These are phyloP conservation scores for Achaetomium macrosporum DNA, from an alignment of 2,329 filamentous ascomycete species.

Conservation along the genomic window DNA sequence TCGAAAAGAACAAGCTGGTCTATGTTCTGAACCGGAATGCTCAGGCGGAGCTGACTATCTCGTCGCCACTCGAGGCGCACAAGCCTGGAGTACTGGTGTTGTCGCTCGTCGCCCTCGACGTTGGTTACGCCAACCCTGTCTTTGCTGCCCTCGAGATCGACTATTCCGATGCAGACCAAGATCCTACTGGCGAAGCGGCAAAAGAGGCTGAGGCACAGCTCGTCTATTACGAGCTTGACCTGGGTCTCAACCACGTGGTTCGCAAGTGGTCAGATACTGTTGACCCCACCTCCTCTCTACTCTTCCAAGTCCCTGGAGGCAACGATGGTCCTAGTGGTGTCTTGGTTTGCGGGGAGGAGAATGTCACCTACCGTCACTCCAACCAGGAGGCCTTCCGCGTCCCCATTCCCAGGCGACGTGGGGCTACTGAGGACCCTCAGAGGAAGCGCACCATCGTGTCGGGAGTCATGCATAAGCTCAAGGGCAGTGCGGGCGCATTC, in stretches of 20 bases:
- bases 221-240: constrained; percentile 95
- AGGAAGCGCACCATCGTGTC: constrained; percentile 81
- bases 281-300: constrained; percentile 77
- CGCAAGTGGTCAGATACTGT: constrained; percentile 94
- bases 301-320: constrained; percentile 94
- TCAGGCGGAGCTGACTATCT: constrained; percentile 92
- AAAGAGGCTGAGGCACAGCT: constrained; percentile 81
- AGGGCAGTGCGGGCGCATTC: constrained; percentile 74
- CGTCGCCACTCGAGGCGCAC: constrained; percentile 92
- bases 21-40: constrained; percentile 96
- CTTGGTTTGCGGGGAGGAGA: constrained; percentile 89
- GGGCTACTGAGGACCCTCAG: constrained; percentile 85
- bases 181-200: constrained; percentile 76
- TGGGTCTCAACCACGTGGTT: constrained; percentile 95
- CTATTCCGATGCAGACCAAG: constrained; percentile 85
- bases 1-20: constrained; percentile 99
- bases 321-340: constrained; percentile 92
- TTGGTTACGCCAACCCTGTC: constrained; percentile 93
- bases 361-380: constrained; percentile 93
- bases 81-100: constrained; percentile 88
- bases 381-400: constrained; percentile 87
- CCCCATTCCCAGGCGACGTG: constrained; percentile 78
- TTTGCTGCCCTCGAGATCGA: constrained; percentile 94
- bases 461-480: constrained; percentile 96
- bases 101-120: constrained; percentile 80